Evolutionary conservation across 2,329 filamentous ascomycete genomes (phyloP), one percentile per base, ranked within the genome.

Genomic region (Daldinia sp.): DNA sequence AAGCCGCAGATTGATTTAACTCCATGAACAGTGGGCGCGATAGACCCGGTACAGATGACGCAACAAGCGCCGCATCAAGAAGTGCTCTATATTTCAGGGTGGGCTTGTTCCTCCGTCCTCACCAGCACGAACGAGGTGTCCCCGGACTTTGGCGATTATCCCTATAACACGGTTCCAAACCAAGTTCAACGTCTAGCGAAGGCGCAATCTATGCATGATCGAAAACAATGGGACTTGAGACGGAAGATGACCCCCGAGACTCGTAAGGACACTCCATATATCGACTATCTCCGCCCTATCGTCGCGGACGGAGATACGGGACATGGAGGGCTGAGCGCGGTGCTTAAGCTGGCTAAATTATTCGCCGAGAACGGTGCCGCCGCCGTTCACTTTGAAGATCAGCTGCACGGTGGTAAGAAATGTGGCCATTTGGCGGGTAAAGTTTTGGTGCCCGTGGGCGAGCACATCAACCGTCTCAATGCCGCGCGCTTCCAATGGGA

Each of bases 41-140:
- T 99, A 78, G 95, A 99, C 75, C 95, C 95, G n/a, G 89, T 98
- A 9, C 95, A 99, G 80, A 98, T 99, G 95, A 97, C 95, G 49
- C 95, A 99, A 78, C 95, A 98, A 81, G 95, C 95, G 13, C 87
- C 92, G 4, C 92, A 98, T 79, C 95, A 98, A 76, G 94, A 99
- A 77, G 91, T 97, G 15, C 85, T 99, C 45, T 99, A 99, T 79
- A 84, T 99, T 66, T 97, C 94, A 0, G 95, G 95, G 65, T 99
- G 95, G 95, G 95, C 95, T 4, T 98, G 95, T 80, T 98, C 94
- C 0, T 94, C 93, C 0, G 87, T 97, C 17, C 83, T 99, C 45
- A 98, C 94, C 3, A 90, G 89, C 8, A 98, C 95, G 34, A 98
- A 99, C 80, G 95, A 99, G 77, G 95, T 99, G 25, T 97, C 93